Percentiles rank a stretch among this genome's conserved stretches.
phyloP scores from a whole-genome alignment of 768 basidiomycete species.

The Panellus pusillus region DNA sequence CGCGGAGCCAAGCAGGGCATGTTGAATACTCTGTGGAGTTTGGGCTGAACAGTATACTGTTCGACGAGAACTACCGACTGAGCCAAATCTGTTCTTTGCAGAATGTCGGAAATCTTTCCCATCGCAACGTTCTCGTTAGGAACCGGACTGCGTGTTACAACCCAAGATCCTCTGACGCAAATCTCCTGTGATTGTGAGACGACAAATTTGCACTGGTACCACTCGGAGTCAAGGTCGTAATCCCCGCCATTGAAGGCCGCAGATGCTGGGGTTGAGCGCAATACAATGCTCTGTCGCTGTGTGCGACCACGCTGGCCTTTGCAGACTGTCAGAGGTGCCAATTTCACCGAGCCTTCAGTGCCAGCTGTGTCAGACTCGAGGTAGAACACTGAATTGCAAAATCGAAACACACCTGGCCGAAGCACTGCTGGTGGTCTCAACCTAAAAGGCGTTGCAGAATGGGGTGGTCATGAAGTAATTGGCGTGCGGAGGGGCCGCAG shows the following conservation, averaged over 20 bases:
- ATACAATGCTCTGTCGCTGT: neutral
- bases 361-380: neutral
- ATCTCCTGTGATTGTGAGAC: conserved; percentile 21
- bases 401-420: neutral
- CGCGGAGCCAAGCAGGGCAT: neutral
- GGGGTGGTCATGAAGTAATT: neutral
- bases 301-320: conserved; percentile 10
- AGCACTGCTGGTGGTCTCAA: neutral
- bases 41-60: neutral
- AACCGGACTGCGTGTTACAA: conserved; percentile 21
- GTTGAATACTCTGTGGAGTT: neutral
- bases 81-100: neutral
- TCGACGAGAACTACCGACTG: neutral
- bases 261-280: conserved; percentile 15
- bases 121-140: neutral
- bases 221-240: conserved; percentile 1
- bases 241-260: conserved; percentile 15
- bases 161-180: conserved; percentile 26
- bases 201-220: conserved; percentile 19
- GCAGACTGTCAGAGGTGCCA: neutral
- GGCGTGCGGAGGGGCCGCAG: neutral
- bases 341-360: neutral
- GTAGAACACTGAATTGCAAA: too few relatives aligned
- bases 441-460: neutral
- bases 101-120: conserved; percentile 2